Conservation (phyloP, 2,329 filamentous ascomycete species). For the Aspergillus spinulosporus region DNA sequence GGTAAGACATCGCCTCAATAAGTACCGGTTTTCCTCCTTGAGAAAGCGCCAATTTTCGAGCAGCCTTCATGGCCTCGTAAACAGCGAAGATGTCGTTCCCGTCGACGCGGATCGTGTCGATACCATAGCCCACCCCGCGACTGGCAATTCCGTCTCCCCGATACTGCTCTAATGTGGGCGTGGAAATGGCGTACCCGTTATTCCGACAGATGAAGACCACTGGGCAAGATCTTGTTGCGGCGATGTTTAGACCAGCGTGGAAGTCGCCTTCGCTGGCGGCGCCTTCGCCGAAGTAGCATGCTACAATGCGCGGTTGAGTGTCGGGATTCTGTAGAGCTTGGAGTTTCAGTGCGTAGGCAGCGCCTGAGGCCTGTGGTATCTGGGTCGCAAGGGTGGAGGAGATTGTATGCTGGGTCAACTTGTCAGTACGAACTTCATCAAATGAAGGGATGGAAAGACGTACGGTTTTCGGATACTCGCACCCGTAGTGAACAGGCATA, state of each 20-base stretch:
- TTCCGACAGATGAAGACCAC: constrained; percentile 90
- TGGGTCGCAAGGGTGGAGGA: constrained; percentile 87
- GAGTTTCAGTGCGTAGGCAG: constrained; percentile 83
- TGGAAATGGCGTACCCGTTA: constrained; percentile 89
- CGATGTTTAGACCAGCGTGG: constrained; percentile 87
- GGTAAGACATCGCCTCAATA: constrained; percentile 95
- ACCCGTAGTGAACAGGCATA: constrained; percentile 97
- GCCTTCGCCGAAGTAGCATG: constrained; percentile 87
- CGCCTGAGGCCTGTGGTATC: constrained; percentile 82
- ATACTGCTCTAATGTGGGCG: constrained; percentile 86
- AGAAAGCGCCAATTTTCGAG: constrained; percentile 73
- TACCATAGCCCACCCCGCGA: constrained; percentile 85
- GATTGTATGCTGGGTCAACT: constrained; percentile 71
- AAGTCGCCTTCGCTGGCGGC: constrained; percentile 91
- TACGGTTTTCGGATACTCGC: constrained; percentile 78
- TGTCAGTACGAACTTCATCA: neutral
- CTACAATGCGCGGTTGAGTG: constrained; percentile 66
- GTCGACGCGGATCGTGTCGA: constrained; percentile 87
- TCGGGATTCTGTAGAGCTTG: constrained; percentile 72
- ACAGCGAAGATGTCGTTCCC: constrained; percentile 95
- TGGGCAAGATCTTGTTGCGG: constrained; percentile 82
- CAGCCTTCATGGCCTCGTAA: constrained; percentile 73
- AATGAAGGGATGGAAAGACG: constrained; percentile 32
- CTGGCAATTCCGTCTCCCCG: constrained; percentile 88
- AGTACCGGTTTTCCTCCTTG: constrained; percentile 81